Base-by-base conservation (phyloP, 352 stramenopile genomes). In the Pythium biforme region DNA sequence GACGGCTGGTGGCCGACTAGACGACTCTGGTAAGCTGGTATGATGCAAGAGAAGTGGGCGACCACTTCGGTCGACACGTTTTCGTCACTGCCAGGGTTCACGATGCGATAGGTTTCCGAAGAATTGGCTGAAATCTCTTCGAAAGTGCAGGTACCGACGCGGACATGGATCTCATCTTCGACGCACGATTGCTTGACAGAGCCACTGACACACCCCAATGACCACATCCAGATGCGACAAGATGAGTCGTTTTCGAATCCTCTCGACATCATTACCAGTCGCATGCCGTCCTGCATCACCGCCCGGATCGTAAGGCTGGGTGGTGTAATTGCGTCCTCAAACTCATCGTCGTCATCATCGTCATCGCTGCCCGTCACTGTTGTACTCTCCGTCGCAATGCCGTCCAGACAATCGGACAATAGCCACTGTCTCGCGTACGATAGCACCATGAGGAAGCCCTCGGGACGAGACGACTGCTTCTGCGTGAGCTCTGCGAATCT, bases 361-460 rank as follows among this genome's bases (percentile, higher is more conserved):
- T 87, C 76, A 31, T 74, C 72, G 12, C 64, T 50, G 6, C 40
- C 39, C 11, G 19, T 34, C 4, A 55, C 23, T 7, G 57, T 65
- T 22, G 34, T 57, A 22, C 39, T 60, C 55, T 75, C 62, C 0
- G 55, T 64, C 0, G 57, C 74, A 3, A 91, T 74, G 11, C 74
- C 76, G 68, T 92, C 83, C 29, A 92, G 52, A 46, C 83, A 92
- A 51, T 95, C 86, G 1, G 86, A 76, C 37, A 94, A 52, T 1
- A 95, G 49, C 87, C 87, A 95, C 55, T 94, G 85, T 55, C 91
- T 93, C 31, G 87, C 85, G 54, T 95, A 95, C 27, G 85, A 78
- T 1, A 95, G 66, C 22, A 95, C 81, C 73, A 87, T 91, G 22
- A 91, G 68, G 69, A 95, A 95, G 0, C 87, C 87, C 65, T 94